Evolutionary conservation across 371 early-diverging fungal species (phyloP).

Genomic region (Haplosporangium sp.): DNA sequence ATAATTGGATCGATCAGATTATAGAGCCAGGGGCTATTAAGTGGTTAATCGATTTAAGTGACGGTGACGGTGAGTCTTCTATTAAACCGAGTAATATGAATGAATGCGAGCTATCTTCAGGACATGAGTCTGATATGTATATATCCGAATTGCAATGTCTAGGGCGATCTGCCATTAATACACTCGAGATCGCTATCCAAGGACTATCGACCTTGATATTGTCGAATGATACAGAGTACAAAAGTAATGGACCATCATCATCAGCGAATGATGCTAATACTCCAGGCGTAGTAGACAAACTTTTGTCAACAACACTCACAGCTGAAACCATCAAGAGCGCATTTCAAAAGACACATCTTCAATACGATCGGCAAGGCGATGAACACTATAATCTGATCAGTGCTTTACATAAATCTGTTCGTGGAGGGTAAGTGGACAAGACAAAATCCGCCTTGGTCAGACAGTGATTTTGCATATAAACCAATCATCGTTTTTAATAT

Average conservation of each 20-base stretch:
- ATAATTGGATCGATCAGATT: conserved; percentile 48
- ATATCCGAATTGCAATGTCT: neutral
- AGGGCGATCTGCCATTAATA: conserved; percentile 80
- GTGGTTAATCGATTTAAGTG: conserved; percentile 70
- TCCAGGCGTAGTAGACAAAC: conserved; percentile 19
- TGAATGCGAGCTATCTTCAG: neutral
- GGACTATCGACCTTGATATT: conserved; percentile 31
- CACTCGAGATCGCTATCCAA: conserved; percentile 74
- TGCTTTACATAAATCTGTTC: conserved; percentile 88
- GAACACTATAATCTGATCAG: conserved; percentile 92
- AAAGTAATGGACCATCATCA: neutral
- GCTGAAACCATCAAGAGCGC: conserved; percentile 66
- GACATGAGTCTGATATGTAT: neutral
- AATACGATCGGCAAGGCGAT: conserved; percentile 88
- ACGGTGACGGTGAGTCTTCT: conserved; percentile 72
- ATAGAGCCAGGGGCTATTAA: conserved; percentile 63
- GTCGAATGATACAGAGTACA: neutral
- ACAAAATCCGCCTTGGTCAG: neutral
- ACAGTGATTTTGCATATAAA: neutral
- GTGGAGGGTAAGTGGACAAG: conserved; percentile 67
- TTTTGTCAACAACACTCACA: conserved; percentile 43
- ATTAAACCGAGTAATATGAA: neutral
- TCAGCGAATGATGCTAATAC: neutral
- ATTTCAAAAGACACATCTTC: conserved; percentile 82
- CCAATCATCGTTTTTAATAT: neutral